Evolutionary conservation across 1,284 basidiomycete genomes (phyloP), one percentile per base, ranked within the genome.

Genomic region (Sparassis latifolia): DNA sequence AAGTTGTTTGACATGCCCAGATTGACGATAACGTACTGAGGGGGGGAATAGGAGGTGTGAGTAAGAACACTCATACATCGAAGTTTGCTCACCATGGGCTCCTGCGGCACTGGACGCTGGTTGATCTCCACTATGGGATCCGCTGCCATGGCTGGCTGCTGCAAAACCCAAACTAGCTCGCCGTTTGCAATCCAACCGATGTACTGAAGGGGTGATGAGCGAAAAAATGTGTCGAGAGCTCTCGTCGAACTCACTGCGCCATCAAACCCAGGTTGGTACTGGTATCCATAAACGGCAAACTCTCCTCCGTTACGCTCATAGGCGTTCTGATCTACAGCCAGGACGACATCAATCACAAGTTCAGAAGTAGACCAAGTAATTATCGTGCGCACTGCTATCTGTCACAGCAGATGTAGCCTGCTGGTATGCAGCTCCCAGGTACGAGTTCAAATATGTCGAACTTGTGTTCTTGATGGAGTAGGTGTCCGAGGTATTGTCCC

Each of bases 1-100:
- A 95, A 92, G 60, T 89, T 87, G 33, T 70, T 68, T 2, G 89
- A 92, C 65, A 95, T 83, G 46, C 89, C 92, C 59, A 95, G 69
- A 64, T 92, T 92, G 55, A 78, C 69, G 58, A 95, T 80, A 60
- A 95, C 75, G 65, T 92, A 86, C 82, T 84, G 50, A 1, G 38
- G 20, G 20, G 20, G 20, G 20, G 20, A 20, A 20, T 20, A 20
- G 20, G 20, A 27, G n/a, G 32, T 5, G 43, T 5, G 12, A 29
- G 32, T 33, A 10, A 30, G 35, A 7, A 27, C 7, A 12, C 7
- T 27, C 7, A 42, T 7, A 42, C 7, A 28, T 12, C 27, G 10
- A 42, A 20, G 20, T 20, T 20, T 20, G 30, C 55, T 43, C 53
- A 64, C 63, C 63, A 66, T 64, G 5, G 65, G 64, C 48, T 67